Conservation (phyloP, 345 rosid species). For the Eucalyptus tenuipes region DNA sequence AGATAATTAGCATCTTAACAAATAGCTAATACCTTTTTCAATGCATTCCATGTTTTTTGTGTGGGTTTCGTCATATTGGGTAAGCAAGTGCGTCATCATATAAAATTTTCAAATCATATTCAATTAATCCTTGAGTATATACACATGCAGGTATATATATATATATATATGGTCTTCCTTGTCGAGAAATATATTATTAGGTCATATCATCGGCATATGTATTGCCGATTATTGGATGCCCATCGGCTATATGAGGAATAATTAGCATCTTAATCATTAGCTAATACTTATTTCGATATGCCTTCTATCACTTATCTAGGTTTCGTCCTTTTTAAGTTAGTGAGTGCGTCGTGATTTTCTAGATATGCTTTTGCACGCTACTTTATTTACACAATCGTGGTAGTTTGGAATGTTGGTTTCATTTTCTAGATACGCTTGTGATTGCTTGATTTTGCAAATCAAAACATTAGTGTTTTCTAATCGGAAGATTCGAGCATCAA, state of each 20-base stretch:
- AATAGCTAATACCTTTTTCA: no score
- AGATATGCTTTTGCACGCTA: fast-evolving
- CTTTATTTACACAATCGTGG: not conserved
- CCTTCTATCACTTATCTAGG: fast-evolving
- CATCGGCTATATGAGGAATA: fast-evolving
- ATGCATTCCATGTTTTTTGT: not conserved
- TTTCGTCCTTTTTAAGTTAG: not conserved
- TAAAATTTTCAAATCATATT: not conserved
- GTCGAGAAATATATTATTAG: fast-evolving
- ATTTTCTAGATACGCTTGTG: fast-evolving
- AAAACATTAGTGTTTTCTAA: not conserved
- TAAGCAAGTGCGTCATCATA: not conserved
- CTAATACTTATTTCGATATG: not conserved
- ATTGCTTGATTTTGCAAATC: fast-evolving
- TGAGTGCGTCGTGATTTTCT: not conserved
- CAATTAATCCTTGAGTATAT: fast-evolving
- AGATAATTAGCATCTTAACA: not conserved
- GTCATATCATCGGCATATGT: no score
- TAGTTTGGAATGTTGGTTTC: not conserved
- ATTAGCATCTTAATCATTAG: not conserved
- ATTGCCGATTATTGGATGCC: not conserved
- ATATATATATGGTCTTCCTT: not conserved
- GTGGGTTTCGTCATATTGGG: not conserved
- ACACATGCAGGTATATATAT: fast-evolving
- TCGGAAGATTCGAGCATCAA: not conserved